A percentile compares a stretch with the other conserved stretches of the same genome.
Conservation (phyloP, 305 asterid species). For the Solanum chacoense region DNA sequence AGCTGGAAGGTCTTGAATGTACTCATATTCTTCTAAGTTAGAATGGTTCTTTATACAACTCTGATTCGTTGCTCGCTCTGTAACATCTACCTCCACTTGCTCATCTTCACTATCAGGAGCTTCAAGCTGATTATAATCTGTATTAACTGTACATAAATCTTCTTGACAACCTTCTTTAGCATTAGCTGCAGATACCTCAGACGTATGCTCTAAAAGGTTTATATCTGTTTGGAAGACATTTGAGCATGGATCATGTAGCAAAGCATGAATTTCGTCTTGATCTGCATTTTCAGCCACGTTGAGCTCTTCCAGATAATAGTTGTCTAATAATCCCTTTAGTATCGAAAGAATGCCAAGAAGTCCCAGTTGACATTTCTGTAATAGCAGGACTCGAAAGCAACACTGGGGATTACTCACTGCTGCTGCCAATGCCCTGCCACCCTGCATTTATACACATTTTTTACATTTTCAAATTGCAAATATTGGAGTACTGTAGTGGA, state of each 20-base stretch:
- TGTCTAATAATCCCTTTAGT: slow-evolving; percentile 47
- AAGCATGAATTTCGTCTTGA: slow-evolving; percentile 25
- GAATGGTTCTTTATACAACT: slow-evolving; percentile 6
- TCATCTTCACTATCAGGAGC: slow-evolving; percentile 84
- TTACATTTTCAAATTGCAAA: slow-evolving; percentile 12
- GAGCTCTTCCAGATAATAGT: slow-evolving; percentile 62
- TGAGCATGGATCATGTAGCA: slow-evolving; percentile 9
- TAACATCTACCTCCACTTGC: slow-evolving; percentile 13
- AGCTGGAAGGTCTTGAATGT: slow-evolving; percentile 32
- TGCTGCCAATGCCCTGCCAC: slow-evolving; percentile 61
- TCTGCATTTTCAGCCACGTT: slow-evolving; percentile 60
- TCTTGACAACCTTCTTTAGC: slow-evolving; percentile 11
- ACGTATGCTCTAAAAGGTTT: background rate
- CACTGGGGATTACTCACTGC: slow-evolving; percentile 46
- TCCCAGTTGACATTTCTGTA: slow-evolving; percentile 66
- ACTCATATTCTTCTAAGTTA: slow-evolving; percentile 18
- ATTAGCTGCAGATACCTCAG: slow-evolving; percentile 5
- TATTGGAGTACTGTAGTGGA: background rate
- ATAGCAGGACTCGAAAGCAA: slow-evolving; percentile 44
- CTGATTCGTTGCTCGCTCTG: slow-evolving; percentile 12
- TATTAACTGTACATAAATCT: slow-evolving; percentile 9
- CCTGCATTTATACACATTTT: slow-evolving; percentile 36
- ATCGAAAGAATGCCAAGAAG: slow-evolving; percentile 38
- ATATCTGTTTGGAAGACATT: slow-evolving; percentile 7
- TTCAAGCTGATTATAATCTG: slow-evolving; percentile 29